Percentiles rank a stretch among this genome's conserved stretches.
These are phyloP conservation scores for Smithsoniella earleae DNA, from an alignment of 163 green algal species.

Conservation along the genomic window DNA sequence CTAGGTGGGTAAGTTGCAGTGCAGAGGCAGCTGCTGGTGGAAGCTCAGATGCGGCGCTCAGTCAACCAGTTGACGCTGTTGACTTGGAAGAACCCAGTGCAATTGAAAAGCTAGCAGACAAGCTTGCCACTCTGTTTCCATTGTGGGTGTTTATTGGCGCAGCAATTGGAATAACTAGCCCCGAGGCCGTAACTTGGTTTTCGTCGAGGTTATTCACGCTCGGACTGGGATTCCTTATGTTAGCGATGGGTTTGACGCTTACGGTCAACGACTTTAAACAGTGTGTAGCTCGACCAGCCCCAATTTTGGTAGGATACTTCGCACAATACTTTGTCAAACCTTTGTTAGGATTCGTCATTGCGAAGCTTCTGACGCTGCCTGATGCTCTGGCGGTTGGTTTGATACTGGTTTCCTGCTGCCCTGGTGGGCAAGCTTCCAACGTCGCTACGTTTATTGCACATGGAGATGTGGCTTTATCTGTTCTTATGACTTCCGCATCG, in stretches of 20 bases:
- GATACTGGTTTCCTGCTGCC: conserved; percentile 76
- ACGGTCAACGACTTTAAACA: conserved; percentile 68
- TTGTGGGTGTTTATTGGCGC: conserved; percentile 47
- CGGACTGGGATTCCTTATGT: conserved; percentile 69
- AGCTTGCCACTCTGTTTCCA: conserved; percentile 31
- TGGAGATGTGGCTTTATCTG: conserved; percentile 46
- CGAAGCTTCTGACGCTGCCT: conserved; percentile 47
- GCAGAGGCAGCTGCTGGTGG: too few relatives aligned
- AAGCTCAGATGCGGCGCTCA: too few relatives aligned
- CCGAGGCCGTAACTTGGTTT: conserved; percentile 55
- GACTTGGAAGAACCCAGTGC: neutral
- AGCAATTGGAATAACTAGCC: conserved; percentile 48
- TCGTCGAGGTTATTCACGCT: conserved; percentile 57
- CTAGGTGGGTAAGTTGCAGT: too few relatives aligned
- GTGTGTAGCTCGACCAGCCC: conserved; percentile 48
- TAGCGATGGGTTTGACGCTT: conserved; percentile 74
- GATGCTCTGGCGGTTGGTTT: conserved; percentile 55
- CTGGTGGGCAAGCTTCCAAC: conserved; percentile 62
- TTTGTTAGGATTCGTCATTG: conserved; percentile 54
- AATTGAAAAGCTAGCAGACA: conserved; percentile 28
- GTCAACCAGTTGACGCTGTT: neutral
- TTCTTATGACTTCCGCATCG: conserved; percentile 54
- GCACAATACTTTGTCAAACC: conserved; percentile 69
- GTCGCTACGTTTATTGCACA: conserved; percentile 59
- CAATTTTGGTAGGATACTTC: conserved; percentile 62